phyloP scores from a whole-genome alignment of 108 stramenopile species.

The Nitzschia sp. region DNA sequence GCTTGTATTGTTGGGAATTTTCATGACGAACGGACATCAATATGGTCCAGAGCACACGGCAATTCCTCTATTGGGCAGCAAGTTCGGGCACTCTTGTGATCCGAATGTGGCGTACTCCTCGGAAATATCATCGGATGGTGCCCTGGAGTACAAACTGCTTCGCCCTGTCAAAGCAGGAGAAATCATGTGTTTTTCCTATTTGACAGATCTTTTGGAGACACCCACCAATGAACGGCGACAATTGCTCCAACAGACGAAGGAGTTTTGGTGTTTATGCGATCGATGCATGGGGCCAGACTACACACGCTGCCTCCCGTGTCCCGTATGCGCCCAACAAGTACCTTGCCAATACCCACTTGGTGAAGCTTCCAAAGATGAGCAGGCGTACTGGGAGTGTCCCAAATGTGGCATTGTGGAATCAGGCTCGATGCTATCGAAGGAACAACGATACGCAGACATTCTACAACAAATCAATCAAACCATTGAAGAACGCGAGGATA shows the following conservation, averaged over 20 bases:
- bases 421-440: background rate
- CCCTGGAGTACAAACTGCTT: conserved; percentile 21
- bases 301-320: conserved; percentile 24
- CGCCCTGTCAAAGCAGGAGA: conserved; percentile 18
- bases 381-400: conserved; percentile 23
- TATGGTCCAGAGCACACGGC: conserved; percentile 15
- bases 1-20: conserved; percentile 26
- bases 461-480: conserved; percentile 12
- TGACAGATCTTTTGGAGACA: conserved; percentile 29
- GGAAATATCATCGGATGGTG: conserved; percentile 9
- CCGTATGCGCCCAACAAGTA: background rate
- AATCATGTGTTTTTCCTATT: conserved; percentile 17
- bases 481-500: conserved; percentile 7
- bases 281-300: conserved; percentile 33
- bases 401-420: conserved; percentile 22
- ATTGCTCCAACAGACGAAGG: conserved; percentile 21
- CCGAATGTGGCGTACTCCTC: conserved; percentile 24
- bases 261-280: conserved; percentile 19
- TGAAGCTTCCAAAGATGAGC: background rate
- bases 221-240: conserved; percentile 29
- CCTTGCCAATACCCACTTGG: conserved; percentile 23
- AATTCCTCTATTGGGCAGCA: conserved; percentile 24
- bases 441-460: conserved; percentile 6
- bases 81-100: conserved; percentile 29
- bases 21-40: conserved; percentile 30